Conservation (phyloP, 495 filamentous ascomycete species). For the Penicillium soppii region DNA sequence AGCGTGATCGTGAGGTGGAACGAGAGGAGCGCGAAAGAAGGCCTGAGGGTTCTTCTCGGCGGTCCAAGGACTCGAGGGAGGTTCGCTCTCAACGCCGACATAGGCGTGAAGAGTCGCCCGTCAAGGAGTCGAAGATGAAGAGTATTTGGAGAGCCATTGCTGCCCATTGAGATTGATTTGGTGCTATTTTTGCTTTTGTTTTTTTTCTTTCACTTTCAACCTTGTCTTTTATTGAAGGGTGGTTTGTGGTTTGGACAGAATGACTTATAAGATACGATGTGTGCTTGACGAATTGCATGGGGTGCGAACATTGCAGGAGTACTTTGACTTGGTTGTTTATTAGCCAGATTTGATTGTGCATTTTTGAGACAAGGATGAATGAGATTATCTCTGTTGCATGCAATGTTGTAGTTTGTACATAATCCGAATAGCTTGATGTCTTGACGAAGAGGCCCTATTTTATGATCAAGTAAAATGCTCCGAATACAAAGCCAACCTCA, state of each 20-base stretch:
- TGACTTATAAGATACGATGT: conserved; percentile 4
- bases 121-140: conserved; percentile 38
- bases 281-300: conserved; percentile 17
- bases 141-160: conserved; percentile 36
- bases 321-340: conserved; percentile 13
- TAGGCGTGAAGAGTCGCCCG: conserved; percentile 35
- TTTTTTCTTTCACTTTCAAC: conserved; percentile 9
- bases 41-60: conserved; percentile 22
- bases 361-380: background rate
- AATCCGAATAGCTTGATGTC: no score
- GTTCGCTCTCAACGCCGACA: conserved; percentile 26
- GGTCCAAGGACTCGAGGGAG: conserved; percentile 19
- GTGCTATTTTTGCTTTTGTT: conserved; percentile 1
- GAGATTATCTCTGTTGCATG: background rate
- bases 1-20: conserved; percentile 14
- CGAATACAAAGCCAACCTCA: background rate
- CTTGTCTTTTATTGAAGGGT: conserved; percentile 16
- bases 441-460: no score
- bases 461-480: no score
- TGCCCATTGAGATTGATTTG: conserved; percentile 25
- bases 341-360: conserved; percentile 3
- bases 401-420: no score
- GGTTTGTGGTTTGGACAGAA: conserved; percentile 6
- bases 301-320: conserved; percentile 31
- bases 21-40: conserved; percentile 19